These are phyloP conservation scores for Hydnum rufescens DNA, from an alignment of 768 basidiomycete genomes.

Conservation along the genomic window DNA sequence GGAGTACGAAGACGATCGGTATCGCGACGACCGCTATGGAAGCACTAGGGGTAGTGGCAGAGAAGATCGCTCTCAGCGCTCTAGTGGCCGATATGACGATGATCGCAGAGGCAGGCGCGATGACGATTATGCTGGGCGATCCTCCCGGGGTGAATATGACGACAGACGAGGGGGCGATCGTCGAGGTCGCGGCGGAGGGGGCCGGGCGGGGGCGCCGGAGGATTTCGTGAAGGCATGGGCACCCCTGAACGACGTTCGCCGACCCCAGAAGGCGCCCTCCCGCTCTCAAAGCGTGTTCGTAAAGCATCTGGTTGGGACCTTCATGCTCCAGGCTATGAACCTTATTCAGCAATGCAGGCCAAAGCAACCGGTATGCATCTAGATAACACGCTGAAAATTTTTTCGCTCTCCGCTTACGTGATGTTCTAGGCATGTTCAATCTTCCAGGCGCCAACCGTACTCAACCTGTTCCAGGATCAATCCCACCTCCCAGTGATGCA, in stretches of 20 bases:
- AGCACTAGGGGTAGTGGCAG: constrained; percentile 20
- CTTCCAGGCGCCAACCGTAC: constrained; percentile 87
- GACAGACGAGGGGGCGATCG: constrained; percentile 6
- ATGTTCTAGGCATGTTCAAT: constrained; percentile 66
- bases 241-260: constrained; percentile 71
- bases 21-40: constrained; percentile 18
- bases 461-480: constrained; percentile 54
- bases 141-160: too few relatives aligned
- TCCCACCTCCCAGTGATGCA: constrained; percentile 41
- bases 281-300: constrained; percentile 68
- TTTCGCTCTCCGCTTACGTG: constrained; percentile 8
- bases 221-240: constrained; percentile 20
- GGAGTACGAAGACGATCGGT: constrained; percentile 10
- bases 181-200: constrained; percentile 1
- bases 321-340: constrained; percentile 87
- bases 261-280: constrained; percentile 67
- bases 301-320: constrained; percentile 95
- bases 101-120: constrained; percentile 24
- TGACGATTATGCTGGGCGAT: constrained; percentile 1
- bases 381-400: not conserved
- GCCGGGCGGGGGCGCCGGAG: constrained; percentile 15
- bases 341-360: constrained; percentile 89
- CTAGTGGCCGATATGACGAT: constrained; percentile 19
- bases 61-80: constrained; percentile 17
- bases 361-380: constrained; percentile 71